Percentiles rank a stretch among this genome's conserved stretches.
phyloP scores from a whole-genome alignment of 2,329 filamentous ascomycete species.

The Neophaeococcomyces aloes region DNA sequence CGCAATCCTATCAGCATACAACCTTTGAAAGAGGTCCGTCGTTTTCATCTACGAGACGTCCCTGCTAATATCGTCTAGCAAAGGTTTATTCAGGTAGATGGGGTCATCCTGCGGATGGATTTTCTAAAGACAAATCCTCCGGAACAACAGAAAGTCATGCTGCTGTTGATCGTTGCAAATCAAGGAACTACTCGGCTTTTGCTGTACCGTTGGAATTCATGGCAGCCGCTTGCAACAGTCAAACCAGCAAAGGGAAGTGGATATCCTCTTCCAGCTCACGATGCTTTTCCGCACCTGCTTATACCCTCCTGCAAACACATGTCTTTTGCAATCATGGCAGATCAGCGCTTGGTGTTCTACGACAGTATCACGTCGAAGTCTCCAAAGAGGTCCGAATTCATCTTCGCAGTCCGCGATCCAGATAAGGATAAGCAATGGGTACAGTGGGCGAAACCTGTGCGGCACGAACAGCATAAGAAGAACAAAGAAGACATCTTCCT shows the following conservation, averaged over 20 bases:
- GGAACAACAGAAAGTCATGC: constrained; percentile 61
- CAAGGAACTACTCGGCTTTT: constrained; percentile 32
- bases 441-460: constrained; percentile 69
- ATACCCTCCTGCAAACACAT: constrained; percentile 62
- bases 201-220: constrained; percentile 46
- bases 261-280: constrained; percentile 25
- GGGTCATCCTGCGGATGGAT: constrained; percentile 73
- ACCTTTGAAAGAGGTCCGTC: constrained; percentile 49
- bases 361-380: constrained; percentile 28
- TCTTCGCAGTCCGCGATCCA: background rate
- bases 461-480: constrained; percentile 51
- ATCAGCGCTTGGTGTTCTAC: constrained; percentile 44
- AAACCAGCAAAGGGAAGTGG: constrained; percentile 21
- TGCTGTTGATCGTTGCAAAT: constrained; percentile 51
- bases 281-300: constrained; percentile 55
- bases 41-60: constrained; percentile 13
- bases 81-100: constrained; percentile 47
- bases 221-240: constrained; percentile 15
- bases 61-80: constrained; percentile 27
- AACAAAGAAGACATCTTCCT: constrained; percentile 72
- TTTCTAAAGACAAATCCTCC: constrained; percentile 64
- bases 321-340: constrained; percentile 59
- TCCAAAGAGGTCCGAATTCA: constrained; percentile 3
- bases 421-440: constrained; percentile 50
- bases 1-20: constrained; percentile 31